Base-by-base conservation (phyloP, 176 grass and related monocot genomes). In the Avena insularis region DNA sequence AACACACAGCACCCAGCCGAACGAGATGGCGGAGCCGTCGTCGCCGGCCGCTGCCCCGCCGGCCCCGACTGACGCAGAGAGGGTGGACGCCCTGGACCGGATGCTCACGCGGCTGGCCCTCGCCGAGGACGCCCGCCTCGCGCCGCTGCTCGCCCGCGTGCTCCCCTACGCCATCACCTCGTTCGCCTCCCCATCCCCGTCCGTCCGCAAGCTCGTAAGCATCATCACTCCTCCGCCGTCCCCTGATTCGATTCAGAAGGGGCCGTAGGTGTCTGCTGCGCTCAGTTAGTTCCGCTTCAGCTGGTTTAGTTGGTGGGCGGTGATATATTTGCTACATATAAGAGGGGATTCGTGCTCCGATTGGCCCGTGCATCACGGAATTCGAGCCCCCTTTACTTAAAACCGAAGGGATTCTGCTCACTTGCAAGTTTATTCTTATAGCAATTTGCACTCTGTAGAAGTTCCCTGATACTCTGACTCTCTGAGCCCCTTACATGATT, bases 141-240 rank as follows among this genome's bases (percentile, higher is more conserved):
- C 92, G 78, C 88, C 90, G 84, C 80, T 95, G 68, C 93, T 98
- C 88, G 55, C 74, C 54, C 76, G 82, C 81, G 91, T 95, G 86
- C 96, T 95, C 80, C 96, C 93, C 62, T 95, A 92, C 90, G 83
- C 96, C 81, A 89, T 98, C 88, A 87, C 96, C 81, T 98, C 91
- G 0, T 88, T 98, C 84, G 90, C 91, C 40, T 98, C 96, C 78
- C 31, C 93, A 6, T 80, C 93, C 68, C 25, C 88, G 12, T 81
- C 96, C 67, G 82, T 98, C 78, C 91, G 96, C n/a, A 95, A 95
- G 77, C 60, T 92, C 86, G 96, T 98, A 83, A 89, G 59, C 16
- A 12, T 57, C 50, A 8, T 12, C 14, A 4, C 20, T 55, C 2
- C 15, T 12, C 8, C 10, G 4, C 64, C 29, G 1, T 23, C 12